Evolutionary conservation across 805 yeast genomes (phyloP).

Genomic region (Clavispora carvajalis): DNA sequence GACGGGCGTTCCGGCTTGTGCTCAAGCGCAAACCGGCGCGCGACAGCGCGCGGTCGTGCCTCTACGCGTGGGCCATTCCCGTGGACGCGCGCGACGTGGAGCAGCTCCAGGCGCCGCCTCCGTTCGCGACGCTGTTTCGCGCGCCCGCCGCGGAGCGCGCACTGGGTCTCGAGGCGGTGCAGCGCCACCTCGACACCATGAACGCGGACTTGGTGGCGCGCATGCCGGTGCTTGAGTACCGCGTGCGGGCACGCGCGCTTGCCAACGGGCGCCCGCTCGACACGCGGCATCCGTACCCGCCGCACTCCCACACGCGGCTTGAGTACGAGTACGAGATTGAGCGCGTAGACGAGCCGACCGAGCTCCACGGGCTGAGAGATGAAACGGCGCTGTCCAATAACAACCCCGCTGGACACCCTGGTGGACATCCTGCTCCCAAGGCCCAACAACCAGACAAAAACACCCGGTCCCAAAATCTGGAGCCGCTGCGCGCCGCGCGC

Average conservation of each 20-base stretch:
- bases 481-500: not conserved
- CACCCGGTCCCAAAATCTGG: too few species aligned
- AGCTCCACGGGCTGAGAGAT: too few species aligned
- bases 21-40: conserved; percentile 12
- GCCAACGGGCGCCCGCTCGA: conserved; percentile 14
- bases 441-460: too few species aligned
- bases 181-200: conserved; percentile 20
- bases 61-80: conserved; percentile 30
- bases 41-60: conserved; percentile 4
- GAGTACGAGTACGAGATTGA: conserved; percentile 1
- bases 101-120: conserved; percentile 21
- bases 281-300: conserved; percentile 21
- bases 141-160: conserved; percentile 16
- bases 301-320: not conserved
- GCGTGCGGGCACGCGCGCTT: conserved; percentile 16
- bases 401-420: too few species aligned
- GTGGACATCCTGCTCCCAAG: too few species aligned
- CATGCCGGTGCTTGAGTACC: conserved; percentile 19
- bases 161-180: conserved; percentile 20
- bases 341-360: not conserved
- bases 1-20: conserved; percentile 25
- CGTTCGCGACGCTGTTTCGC: conserved; percentile 28
- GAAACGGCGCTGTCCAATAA: too few species aligned
- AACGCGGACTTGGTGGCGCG: conserved; percentile 17
- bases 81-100: conserved; percentile 17